Percentiles rank a stretch among this genome's conserved stretches.
Evolutionary conservation across 1,284 basidiomycete genomes (phyloP).

Genomic region (Sanghuangporus weigelae): DNA sequence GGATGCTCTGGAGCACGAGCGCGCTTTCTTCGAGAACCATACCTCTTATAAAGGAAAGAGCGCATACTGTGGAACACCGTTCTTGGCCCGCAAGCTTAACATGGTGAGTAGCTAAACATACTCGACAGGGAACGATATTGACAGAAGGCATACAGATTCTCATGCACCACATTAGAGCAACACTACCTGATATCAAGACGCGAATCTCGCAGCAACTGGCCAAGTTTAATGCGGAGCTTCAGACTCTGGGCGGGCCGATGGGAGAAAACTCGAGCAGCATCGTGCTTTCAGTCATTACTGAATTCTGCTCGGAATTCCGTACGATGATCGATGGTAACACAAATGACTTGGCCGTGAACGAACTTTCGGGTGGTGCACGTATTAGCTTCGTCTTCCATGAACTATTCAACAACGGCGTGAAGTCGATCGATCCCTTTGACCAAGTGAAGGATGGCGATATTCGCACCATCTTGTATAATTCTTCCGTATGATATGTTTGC

Average conservation of each 20-base stretch:
- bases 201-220: constrained; percentile 84
- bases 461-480: constrained; percentile 93
- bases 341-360: constrained; percentile 90
- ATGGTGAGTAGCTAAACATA: constrained; percentile 51
- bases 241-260: constrained; percentile 80
- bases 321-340: constrained; percentile 96
- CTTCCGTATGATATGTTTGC: constrained; percentile 57
- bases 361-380: constrained; percentile 94
- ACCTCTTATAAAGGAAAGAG: constrained; percentile 89
- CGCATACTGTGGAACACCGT: constrained; percentile 96
- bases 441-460: constrained; percentile 99
- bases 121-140: not conserved
- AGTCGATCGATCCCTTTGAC: constrained; percentile 95
- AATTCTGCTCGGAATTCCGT: constrained; percentile 95
- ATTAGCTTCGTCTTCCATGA: constrained; percentile 99
- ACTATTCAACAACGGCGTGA: constrained; percentile 94
- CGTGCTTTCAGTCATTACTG: constrained; percentile 93
- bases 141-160: constrained; percentile 59
- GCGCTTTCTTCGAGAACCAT: constrained; percentile 92
- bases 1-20: constrained; percentile 84
- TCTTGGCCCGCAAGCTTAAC: constrained; percentile 95
- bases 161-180: constrained; percentile 97
- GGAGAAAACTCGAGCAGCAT: constrained; percentile 89
- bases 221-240: constrained; percentile 84
- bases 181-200: constrained; percentile 94